phyloP scores from a whole-genome alignment of 129 eudicot genomes.

The Helichrysum umbraculigerum region DNA sequence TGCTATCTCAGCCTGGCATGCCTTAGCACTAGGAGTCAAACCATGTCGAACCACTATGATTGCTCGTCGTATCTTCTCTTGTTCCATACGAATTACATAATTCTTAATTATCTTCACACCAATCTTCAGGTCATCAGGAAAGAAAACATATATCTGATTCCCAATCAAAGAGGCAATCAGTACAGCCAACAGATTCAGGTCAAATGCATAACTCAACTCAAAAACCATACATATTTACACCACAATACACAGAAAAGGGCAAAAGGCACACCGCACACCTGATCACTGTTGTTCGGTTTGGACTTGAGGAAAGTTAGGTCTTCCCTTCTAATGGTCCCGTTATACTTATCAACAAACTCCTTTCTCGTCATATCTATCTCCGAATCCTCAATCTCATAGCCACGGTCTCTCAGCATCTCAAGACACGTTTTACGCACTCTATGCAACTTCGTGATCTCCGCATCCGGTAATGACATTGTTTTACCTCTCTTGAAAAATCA shows the following conservation, averaged over 20 bases:
- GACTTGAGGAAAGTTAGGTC: conserved; percentile 56
- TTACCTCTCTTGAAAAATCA: not conserved
- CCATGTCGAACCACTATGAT: conserved; percentile 34
- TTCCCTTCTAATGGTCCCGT: conserved; percentile 70
- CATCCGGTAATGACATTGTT: conserved; percentile 30
- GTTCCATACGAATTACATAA: conserved; percentile 31
- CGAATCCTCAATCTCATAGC: conserved; percentile 54
- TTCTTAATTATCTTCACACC: conserved; percentile 32
- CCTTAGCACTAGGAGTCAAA: conserved; percentile 36
- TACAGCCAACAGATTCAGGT: not conserved
- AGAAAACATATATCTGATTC: conserved; percentile 40
- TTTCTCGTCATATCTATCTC: conserved; percentile 65
- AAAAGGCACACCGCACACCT: conserved; percentile 21
- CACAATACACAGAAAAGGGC: not conserved
- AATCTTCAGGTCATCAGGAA: conserved; percentile 41
- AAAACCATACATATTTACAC: not conserved
- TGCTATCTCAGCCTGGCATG: conserved; percentile 31
- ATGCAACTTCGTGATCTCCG: conserved; percentile 30
- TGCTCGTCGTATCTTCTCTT: conserved; percentile 37
- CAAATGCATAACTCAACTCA: conserved; percentile 15
- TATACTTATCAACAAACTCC: conserved; percentile 51
- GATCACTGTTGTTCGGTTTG: conserved; percentile 39
- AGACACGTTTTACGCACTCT: conserved; percentile 65
- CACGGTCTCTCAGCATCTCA: conserved; percentile 78
- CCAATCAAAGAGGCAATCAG: conserved; percentile 6